phyloP scores from a whole-genome alignment of 2,329 filamentous ascomycete species.

The Chrysosporium keratinophilum region DNA sequence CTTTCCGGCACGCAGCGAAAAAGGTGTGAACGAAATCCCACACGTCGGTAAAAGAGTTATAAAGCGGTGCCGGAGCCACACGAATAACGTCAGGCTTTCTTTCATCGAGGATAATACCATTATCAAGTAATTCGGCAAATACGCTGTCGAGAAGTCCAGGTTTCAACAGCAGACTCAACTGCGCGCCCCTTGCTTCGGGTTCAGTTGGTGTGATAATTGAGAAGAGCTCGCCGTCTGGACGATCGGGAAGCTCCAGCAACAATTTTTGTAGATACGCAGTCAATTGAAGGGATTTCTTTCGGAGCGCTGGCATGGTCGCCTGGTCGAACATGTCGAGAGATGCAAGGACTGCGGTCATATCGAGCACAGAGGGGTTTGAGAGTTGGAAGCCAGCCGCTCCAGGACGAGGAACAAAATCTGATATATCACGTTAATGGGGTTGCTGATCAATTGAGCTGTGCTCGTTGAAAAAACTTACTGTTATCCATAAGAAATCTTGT shows the following conservation, averaged over 20 bases:
- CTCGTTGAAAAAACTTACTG: slow-evolving; percentile 25
- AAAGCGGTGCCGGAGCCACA: slow-evolving; percentile 72
- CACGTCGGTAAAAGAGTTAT: slow-evolving; percentile 70
- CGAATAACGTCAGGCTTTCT: slow-evolving; percentile 75
- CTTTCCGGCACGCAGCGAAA: slow-evolving; percentile 38
- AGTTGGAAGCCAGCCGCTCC: slow-evolving; percentile 75
- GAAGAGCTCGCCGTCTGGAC: slow-evolving; percentile 38
- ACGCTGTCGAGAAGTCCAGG: slow-evolving; percentile 62
- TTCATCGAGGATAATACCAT: slow-evolving; percentile 70
- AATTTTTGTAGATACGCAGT: slow-evolving; percentile 68
- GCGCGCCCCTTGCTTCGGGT: slow-evolving; percentile 60
- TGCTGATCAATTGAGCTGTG: slow-evolving; percentile 8
- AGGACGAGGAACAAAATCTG: slow-evolving; percentile 59
- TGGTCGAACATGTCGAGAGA: slow-evolving; percentile 63
- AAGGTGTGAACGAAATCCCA: slow-evolving; percentile 50
- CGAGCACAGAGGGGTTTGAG: slow-evolving; percentile 72
- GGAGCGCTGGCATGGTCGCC: slow-evolving; percentile 58
- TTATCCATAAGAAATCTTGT: slow-evolving; percentile 77
- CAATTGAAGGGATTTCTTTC: slow-evolving; percentile 59
- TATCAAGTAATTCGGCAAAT: slow-evolving; percentile 51
- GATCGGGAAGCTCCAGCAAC: slow-evolving; percentile 34
- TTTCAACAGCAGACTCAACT: slow-evolving; percentile 62
- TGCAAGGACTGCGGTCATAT: slow-evolving; percentile 63
- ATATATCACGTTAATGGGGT: background rate
- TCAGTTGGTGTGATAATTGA: slow-evolving; percentile 59